A percentile compares a stretch with the other conserved stretches of the same genome.
These are phyloP conservation scores for Cryptococcus neoformans DNA, from an alignment of 1,284 basidiomycete species.

Conservation along the genomic window DNA sequence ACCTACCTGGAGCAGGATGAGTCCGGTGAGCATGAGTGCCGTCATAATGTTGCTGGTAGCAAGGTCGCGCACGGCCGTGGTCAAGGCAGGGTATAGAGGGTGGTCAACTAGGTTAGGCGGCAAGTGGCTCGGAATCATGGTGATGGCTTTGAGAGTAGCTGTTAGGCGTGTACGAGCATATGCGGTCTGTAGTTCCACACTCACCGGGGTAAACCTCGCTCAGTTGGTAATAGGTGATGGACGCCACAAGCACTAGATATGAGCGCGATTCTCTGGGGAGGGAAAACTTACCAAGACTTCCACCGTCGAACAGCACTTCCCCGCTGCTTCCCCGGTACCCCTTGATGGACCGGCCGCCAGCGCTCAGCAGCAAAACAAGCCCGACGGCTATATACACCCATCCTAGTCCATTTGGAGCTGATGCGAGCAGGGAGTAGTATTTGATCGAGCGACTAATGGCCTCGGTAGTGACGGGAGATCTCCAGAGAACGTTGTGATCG, in stretches of 20 bases:
- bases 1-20: constrained; percentile 45
- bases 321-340: constrained; percentile 32
- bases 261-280: not conserved
- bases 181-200: constrained; percentile 1
- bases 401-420: constrained; percentile 28
- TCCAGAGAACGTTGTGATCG: constrained; percentile 48
- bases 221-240: constrained; percentile 42
- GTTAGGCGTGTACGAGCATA: not conserved
- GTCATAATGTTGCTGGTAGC: constrained; percentile 47
- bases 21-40: constrained; percentile 46
- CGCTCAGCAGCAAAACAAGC: constrained; percentile 23
- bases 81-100: constrained; percentile 32
- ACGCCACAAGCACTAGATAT: constrained; percentile 34
- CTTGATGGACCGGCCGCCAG: constrained; percentile 30
- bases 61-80: constrained; percentile 37
- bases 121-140: constrained; percentile 30
- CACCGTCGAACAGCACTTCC: constrained; percentile 46
- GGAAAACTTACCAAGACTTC: constrained; percentile 33
- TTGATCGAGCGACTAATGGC: constrained; percentile 33
- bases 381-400: constrained; percentile 39
- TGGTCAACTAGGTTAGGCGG: constrained; percentile 26
- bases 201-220: constrained; percentile 40
- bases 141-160: constrained; percentile 27
- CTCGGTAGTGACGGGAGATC: constrained; percentile 36
- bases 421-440: constrained; percentile 39